Base-by-base conservation (phyloP, 768 basidiomycete genomes). In the Amanita jacksonii region DNA sequence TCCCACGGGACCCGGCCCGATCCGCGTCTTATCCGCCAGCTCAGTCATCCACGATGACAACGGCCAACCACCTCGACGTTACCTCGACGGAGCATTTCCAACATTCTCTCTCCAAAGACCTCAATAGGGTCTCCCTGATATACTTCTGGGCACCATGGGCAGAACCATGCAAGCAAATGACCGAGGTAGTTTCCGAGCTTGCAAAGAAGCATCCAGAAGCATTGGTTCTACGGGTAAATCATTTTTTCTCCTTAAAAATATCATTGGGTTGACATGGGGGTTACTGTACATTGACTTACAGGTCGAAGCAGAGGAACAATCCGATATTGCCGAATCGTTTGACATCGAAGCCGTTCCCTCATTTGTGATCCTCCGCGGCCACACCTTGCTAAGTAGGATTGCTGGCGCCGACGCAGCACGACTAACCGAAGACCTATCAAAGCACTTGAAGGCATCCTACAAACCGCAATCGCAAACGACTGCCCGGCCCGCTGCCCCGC, bases 141-240 rank as follows among this genome's bases (percentile, higher is more conserved):
- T 89, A 86, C 65, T 99, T 97, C 61, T 93, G 91, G 85, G 88
- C 93, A 33, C 68, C 77, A 62, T 85, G 90, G 89, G 96, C 91
- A 0, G 85, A 77, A 49, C 91, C 92, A 31, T 98, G 93, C 69
- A 72, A 73, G 53, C 74, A 82, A 54, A 94, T 96, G 84, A 92
- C 91, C 65, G 68, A 79, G 34, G 77, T 92, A 4, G 76, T 85
- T 13, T 48, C 55, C 7, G 84, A 86, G 54, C 70, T 94, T 35
- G 76, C 91, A 1, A 76, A 72, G 49, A 84, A 85, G 57, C 74
- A 89, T 55, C 67, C 77, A 0, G 52, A 66, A 2, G 61, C 85
- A 1, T 68, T 97, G 18, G 84, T 89, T 47, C 67, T 98, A 10
- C 74, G 85, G 59, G 90, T 85, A 62, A 45, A 67, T 54, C 32